A percentile compares a stretch with the other conserved stretches of the same genome.
Conservation (phyloP, 2,329 filamentous ascomycete genomes). For the Laburnicola sp. region DNA sequence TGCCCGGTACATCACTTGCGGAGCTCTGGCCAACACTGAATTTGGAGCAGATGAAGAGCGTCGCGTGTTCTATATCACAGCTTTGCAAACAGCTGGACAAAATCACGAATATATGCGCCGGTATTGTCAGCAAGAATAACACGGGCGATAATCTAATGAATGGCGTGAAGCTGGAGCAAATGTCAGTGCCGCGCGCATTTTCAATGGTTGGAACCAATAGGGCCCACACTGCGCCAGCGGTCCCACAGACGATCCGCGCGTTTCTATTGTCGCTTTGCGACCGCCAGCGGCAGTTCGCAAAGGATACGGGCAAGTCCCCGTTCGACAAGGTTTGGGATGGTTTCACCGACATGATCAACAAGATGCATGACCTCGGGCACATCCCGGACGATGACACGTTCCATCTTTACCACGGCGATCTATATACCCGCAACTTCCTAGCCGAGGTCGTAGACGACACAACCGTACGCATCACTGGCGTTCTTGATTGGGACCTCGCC, state of each 20-base stretch:
- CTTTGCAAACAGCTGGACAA: neutral
- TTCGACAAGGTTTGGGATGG: slow-evolving; percentile 4
- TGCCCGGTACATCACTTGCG: slow-evolving; percentile 2
- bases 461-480: slow-evolving; percentile 19
- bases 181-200: neutral
- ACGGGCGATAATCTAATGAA: neutral
- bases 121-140: neutral
- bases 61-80: neutral
- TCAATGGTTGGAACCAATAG: neutral
- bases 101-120: neutral
- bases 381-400: slow-evolving; percentile 15
- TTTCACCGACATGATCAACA: slow-evolving; percentile 10
- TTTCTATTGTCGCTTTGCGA: slow-evolving; percentile 6
- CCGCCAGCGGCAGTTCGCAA: neutral
- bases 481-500: slow-evolving; percentile 31
- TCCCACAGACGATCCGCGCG: slow-evolving; percentile 1
- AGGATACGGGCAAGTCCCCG: neutral
- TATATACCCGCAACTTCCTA: slow-evolving; percentile 27
- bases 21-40: neutral
- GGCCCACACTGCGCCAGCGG: neutral
- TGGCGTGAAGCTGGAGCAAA: neutral
- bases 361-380: slow-evolving; percentile 14
- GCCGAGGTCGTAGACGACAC: slow-evolving; percentile 12
- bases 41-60: slow-evolving; percentile 6
- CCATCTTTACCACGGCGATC: slow-evolving; percentile 14